Base-by-base conservation (phyloP, 176 grass and related monocot genomes). In the Saccharum spontaneum region DNA sequence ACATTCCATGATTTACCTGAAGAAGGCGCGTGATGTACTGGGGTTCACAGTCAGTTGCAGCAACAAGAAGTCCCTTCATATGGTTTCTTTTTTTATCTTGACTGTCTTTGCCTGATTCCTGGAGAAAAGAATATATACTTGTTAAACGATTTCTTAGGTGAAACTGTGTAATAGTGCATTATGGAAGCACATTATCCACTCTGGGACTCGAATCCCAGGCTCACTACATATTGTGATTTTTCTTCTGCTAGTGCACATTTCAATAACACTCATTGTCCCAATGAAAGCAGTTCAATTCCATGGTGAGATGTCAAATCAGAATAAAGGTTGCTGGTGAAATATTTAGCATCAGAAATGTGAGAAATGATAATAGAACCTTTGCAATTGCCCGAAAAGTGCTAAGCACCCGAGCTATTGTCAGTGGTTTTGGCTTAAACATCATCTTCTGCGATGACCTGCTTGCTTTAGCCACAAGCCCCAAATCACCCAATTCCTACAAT, bases 71-170 rank as follows among this genome's bases (percentile, higher is more conserved):
- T 88, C 88, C 93, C 83, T 99, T 99, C 39, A 99, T 99, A 82
- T 96, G 97, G 73, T 77, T 89, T 80, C 93, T 89, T 94, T 99
- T 99, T 79, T 99, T 99, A 87, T 99, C 94, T 87, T 99, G 97
- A 88, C 97, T 99, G 55, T 99, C 93, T 92, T 95, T 94, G 61
- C 97, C 93, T 59, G 93, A 92, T 75, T 96, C 97, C 97, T 99
- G 80, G 71, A 87, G 79, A 31, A 84, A 52, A 44, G 11, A 41
- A 11, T 66, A 43, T 43, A 48, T 49, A 64, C 0, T 30, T 66
- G 33, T 60, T 67, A 69, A 80, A 30, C 79, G 49, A 54, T 83
- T 46, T 79, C 20, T 79, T 20, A 80, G 45, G 39, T 75, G 68
- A 79, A 69, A 68, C 15, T 62, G 38, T 13, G 16, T 61, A 26